Conservation (phyloP, 2,329 filamentous ascomycete genomes). For the Thelonectria rubi region DNA sequence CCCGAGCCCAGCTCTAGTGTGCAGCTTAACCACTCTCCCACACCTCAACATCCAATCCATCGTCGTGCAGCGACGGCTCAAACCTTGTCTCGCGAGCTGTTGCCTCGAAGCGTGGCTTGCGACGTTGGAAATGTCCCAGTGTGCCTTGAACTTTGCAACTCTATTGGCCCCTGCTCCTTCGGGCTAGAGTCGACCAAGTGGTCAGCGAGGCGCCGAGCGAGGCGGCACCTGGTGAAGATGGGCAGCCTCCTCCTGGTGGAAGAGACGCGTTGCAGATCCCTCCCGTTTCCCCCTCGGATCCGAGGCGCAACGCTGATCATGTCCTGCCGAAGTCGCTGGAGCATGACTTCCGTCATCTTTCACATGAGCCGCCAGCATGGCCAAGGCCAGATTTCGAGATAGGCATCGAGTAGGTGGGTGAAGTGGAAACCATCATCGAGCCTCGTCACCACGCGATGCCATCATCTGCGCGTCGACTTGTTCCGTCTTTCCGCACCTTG, state of each 20-base stretch:
- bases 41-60: constrained; percentile 12
- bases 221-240: constrained; percentile 1
- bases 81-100: constrained; percentile 25
- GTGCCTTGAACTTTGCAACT: constrained; percentile 2
- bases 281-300: constrained; percentile 3
- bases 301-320: constrained; percentile 31
- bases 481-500: constrained; percentile 12
- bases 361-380: neutral
- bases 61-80: constrained; percentile 5
- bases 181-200: neutral
- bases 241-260: neutral
- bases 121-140: too few species aligned
- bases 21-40: neutral
- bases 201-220: neutral
- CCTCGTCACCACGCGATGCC: neutral
- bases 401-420: neutral
- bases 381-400: neutral
- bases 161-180: neutral
- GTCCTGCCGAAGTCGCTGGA: constrained; percentile 29
- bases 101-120: constrained; percentile 14
- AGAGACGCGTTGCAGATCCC: constrained; percentile 13
- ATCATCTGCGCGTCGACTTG: constrained; percentile 9
- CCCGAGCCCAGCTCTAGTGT: constrained; percentile 5
- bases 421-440: too few species aligned
- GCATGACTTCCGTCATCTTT: constrained; percentile 10